Evolutionary conservation across 805 yeast species (phyloP).

Genomic region (Torulaspora gathmanii): DNA sequence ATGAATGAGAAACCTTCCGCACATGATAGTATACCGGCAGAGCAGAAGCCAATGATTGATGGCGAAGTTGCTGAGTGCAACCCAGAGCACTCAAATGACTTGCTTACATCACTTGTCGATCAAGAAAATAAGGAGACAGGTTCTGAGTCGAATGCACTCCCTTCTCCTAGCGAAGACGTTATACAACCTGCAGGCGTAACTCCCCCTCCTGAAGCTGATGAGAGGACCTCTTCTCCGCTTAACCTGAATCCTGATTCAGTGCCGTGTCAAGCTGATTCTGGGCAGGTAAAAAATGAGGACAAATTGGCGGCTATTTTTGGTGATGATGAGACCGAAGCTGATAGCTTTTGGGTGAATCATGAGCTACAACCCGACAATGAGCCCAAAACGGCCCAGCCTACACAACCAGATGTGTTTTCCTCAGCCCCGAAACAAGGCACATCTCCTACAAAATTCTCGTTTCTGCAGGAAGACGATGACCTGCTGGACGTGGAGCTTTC

Average conservation of each 20-base stretch:
- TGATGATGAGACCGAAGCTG: slow-evolving; percentile 15
- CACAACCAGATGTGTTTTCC: not conserved
- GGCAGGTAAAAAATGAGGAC: not conserved
- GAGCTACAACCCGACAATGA: not conserved
- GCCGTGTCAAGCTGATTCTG: not conserved
- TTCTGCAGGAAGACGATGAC: slow-evolving; percentile 44
- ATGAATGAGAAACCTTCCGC: no score
- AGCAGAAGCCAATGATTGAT: no score
- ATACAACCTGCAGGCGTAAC: no score
- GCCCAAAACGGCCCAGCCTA: not conserved
- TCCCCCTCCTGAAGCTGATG: no score
- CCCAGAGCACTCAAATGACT: no score
- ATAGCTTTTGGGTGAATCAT: slow-evolving; percentile 9
- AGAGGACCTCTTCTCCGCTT: no score
- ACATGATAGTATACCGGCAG: no score
- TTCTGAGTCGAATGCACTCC: no score
- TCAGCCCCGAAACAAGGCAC: not conserved
- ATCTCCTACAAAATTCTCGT: slow-evolving; percentile 38
- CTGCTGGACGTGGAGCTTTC: slow-evolving; percentile 39
- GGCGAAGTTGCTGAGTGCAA: no score
- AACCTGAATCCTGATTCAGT: not conserved
- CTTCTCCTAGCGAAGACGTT: no score
- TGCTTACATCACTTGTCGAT: no score
- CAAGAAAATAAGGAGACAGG: no score
- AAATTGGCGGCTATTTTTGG: slow-evolving; percentile 2